A percentile compares a stretch with the other conserved stretches of the same genome.
These are phyloP conservation scores for Leptographium wingfieldii DNA, from an alignment of 2,329 filamentous ascomycete species.

Conservation along the genomic window DNA sequence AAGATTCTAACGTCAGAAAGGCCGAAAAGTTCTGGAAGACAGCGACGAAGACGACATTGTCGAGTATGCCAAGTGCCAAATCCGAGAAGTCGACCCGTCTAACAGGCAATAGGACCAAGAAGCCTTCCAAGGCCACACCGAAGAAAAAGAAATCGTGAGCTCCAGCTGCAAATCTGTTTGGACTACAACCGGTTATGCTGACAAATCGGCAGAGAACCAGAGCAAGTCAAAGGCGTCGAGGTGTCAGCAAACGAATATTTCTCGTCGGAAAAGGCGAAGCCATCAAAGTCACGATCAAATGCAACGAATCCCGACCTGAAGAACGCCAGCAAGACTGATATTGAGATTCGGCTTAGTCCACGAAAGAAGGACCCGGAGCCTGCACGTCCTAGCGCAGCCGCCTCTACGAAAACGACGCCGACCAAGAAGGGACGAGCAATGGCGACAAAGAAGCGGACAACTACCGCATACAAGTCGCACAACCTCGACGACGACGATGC, in stretches of 20 bases:
- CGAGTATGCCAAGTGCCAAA: conserved; percentile 19
- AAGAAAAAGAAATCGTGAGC: conserved; percentile 44
- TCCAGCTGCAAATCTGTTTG: neutral
- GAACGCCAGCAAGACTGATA: conserved; percentile 24
- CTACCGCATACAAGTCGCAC: conserved; percentile 28
- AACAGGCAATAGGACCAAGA: conserved; percentile 34
- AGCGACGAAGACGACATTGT: conserved; percentile 13
- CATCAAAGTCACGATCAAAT: conserved; percentile 23
- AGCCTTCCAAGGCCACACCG: conserved; percentile 34
- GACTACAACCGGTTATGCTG: neutral
- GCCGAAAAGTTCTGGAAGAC: conserved; percentile 18
- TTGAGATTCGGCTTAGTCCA: conserved; percentile 40
- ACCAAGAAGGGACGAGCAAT: conserved; percentile 18
- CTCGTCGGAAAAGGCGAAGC: conserved; percentile 26
- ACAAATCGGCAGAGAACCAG: conserved; percentile 18
- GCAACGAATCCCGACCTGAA: conserved; percentile 30
- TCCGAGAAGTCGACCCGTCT: neutral
- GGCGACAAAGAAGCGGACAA: conserved; percentile 24
- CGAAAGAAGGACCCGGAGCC: conserved; percentile 26
- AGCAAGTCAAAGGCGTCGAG: conserved; percentile 33
- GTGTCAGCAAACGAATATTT: conserved; percentile 48
- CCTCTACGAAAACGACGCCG: conserved; percentile 6
- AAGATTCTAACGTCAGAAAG: conserved; percentile 6
- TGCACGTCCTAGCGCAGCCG: neutral
- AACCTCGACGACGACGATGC: conserved; percentile 36